Percentiles rank a stretch among this genome's conserved stretches.
These are phyloP conservation scores for Cryphonectria parasitica DNA, from an alignment of 2,329 filamentous ascomycete species.

Conservation along the genomic window DNA sequence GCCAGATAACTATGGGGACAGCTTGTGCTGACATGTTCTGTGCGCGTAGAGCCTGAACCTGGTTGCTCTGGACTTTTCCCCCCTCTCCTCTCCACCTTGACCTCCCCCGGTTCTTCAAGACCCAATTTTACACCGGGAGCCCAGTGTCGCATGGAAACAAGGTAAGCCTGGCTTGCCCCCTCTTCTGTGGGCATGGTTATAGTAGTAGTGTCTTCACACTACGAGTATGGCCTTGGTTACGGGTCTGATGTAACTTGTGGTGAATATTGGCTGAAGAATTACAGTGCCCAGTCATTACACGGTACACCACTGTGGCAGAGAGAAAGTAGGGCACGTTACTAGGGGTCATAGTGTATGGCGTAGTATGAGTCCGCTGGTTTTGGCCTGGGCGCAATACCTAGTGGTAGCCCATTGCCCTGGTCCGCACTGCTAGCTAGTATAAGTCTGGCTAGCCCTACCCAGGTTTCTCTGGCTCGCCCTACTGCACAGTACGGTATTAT, in stretches of 20 bases:
- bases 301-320: too few species aligned
- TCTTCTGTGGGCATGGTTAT: neutral
- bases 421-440: neutral
- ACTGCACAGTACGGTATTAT: neutral
- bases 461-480: neutral
- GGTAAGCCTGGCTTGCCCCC: neutral
- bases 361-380: too few species aligned
- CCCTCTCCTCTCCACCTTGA: too few species aligned
- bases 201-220: neutral
- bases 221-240: neutral
- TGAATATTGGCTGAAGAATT: too few species aligned
- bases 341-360: neutral
- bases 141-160: neutral
- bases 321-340: too few species aligned
- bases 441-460: neutral
- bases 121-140: neutral
- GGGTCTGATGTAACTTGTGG: neutral
- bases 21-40: neutral
- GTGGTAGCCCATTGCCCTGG: neutral
- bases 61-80: neutral
- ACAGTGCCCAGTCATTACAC: neutral
- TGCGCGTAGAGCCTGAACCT: neutral
- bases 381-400: neutral
- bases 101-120: neutral
- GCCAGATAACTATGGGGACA: neutral